Conservation (phyloP, 768 basidiomycete species). For the Pisolithus microcarpus region DNA sequence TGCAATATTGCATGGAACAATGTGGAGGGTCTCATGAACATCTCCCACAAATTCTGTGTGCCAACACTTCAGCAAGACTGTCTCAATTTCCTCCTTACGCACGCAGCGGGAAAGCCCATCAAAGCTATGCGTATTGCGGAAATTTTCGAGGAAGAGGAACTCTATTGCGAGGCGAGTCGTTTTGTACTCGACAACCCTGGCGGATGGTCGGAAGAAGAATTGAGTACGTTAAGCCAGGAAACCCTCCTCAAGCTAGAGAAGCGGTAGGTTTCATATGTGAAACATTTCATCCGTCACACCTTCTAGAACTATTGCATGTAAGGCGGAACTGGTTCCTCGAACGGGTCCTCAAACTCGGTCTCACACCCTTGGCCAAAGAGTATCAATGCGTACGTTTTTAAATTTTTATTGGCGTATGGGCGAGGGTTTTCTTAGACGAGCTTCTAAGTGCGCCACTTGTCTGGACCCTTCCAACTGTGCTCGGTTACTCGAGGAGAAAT, state of each 20-base stretch:
- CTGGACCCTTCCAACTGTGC: conserved; percentile 77
- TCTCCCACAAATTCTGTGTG: conserved; percentile 83
- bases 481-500: conserved; percentile 84
- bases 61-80: conserved; percentile 77
- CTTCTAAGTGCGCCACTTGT: conserved; percentile 69
- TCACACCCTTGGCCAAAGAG: conserved; percentile 84
- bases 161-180: conserved; percentile 84
- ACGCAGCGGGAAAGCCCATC: conserved; percentile 88
- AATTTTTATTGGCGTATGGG: neutral
- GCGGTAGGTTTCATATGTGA: conserved; percentile 37
- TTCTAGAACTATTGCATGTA: neutral
- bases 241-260: conserved; percentile 88
- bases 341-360: conserved; percentile 83
- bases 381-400: conserved; percentile 82
- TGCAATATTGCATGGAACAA: conserved; percentile 96
- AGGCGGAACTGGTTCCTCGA: conserved; percentile 95
- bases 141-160: conserved; percentile 81
- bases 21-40: conserved; percentile 85
- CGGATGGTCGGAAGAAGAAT: conserved; percentile 73
- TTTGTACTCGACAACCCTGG: conserved; percentile 92
- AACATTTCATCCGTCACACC: neutral
- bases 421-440: neutral
- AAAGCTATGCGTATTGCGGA: conserved; percentile 92
- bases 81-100: conserved; percentile 80
- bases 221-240: conserved; percentile 72